These are phyloP conservation scores for Neckera pumila DNA, from an alignment of 225 moss, liverwort and hornwort species.

Conservation along the genomic window DNA sequence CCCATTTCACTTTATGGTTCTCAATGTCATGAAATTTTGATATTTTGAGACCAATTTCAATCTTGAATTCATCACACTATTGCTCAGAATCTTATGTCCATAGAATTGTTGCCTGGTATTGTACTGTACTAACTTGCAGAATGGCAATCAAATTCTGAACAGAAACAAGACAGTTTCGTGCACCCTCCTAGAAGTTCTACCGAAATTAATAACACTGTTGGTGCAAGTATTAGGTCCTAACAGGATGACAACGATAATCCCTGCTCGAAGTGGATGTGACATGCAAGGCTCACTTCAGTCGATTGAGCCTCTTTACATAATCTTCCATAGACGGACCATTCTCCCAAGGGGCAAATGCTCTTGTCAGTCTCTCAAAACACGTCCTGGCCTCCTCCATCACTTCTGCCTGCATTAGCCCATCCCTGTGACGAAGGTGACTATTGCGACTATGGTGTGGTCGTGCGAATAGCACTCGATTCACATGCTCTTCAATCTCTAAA, in stretches of 20 bases:
- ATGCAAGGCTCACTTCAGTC: conserved; percentile 40
- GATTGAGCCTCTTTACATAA: conserved; percentile 35
- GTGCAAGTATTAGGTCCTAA: background rate
- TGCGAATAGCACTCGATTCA: conserved; percentile 83
- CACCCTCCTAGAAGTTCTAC: background rate
- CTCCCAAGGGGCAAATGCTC: conserved; percentile 50
- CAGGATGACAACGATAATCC: background rate
- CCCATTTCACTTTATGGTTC: too few species aligned
- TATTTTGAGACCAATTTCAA: background rate
- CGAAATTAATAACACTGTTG: background rate
- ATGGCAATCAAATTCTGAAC: too few species aligned
- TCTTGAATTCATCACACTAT: background rate
- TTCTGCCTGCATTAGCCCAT: background rate
- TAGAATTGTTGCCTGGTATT: background rate
- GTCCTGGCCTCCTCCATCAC: conserved; percentile 39
- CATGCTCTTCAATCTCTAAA: conserved; percentile 66
- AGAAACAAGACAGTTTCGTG: background rate
- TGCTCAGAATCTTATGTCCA: background rate
- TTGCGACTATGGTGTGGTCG: conserved; percentile 20
- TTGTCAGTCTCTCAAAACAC: conserved; percentile 34
- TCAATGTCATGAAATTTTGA: background rate
- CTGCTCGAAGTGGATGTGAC: background rate
- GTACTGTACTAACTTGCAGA: background rate
- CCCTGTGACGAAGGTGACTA: background rate
- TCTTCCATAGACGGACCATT: conserved; percentile 53